Base-by-base conservation (phyloP, 1,284 basidiomycete genomes). In the Pholiota adiposa region DNA sequence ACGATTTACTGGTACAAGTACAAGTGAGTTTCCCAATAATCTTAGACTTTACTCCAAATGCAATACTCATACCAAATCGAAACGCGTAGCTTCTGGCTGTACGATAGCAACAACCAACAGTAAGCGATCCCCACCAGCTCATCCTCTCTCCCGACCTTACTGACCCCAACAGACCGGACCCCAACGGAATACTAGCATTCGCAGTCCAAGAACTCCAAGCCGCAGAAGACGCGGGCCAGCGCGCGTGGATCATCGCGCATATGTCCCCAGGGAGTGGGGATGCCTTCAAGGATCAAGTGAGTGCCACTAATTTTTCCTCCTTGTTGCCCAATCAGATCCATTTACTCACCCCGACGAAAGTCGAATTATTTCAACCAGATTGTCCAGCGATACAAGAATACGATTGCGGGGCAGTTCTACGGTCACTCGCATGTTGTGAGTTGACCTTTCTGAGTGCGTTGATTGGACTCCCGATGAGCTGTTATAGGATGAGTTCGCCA, bases 311-410 rank as follows among this genome's bases (percentile, higher is more conserved):
- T 40, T 77, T 86, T 51, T 14, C n/a, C 19, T 46, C 25, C 38
- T 7, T 16, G 21, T 25, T 3, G 72, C n/a, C n/a, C 36, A 23
- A 8, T 33, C 14, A 14, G 12, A 34, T 7, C 25, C 31, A 27
- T 41, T 54, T 11, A 86, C 18, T 27, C 29, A 4, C 12, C 23
- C 7, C 79, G 83, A 61, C 75, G 85, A 16, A 51, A 84, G 82
- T 83, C 83, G 5, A 82, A 83, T 58, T 84, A 83, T 65, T 85
- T 83, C 54, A 76, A 85, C 61, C 85, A 87, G 66, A 77, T 86
- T 52, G 72, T 87, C 8, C 79, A 83, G 61, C 75, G 85, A 14
- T 88, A 85, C 69, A 79, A 79, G 60, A 75, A 81, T 59, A 85
- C 83, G 5, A 85, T 87, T 56, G 82, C 82, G 5, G 83, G 65